A percentile compares a stretch with the other conserved stretches of the same genome.
Evolutionary conservation across 2,329 filamentous ascomycete species (phyloP).

Genomic region (Thelonectria blattea): DNA sequence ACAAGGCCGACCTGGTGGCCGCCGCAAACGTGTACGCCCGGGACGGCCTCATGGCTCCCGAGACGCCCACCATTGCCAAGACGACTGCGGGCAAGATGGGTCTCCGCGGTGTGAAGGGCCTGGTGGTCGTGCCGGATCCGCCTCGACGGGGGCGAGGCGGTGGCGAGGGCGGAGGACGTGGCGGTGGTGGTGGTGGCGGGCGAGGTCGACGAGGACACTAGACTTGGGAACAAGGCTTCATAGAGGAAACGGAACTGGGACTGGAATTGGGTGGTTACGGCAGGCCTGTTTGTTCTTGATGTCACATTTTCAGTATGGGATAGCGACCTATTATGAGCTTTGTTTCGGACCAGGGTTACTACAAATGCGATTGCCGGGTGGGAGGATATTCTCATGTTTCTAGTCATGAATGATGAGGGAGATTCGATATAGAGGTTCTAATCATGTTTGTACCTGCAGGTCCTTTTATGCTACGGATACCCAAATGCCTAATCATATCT

Average conservation of each 20-base stretch:
- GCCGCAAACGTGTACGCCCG: constrained; percentile 59
- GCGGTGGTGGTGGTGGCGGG: constrained; percentile 5
- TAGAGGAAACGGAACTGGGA: neutral
- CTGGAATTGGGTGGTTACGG: neutral
- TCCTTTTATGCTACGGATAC: neutral
- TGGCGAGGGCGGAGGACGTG: constrained; percentile 36
- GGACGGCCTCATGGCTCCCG: constrained; percentile 53
- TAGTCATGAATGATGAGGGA: neutral
- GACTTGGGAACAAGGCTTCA: neutral
- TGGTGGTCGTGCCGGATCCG: constrained; percentile 53
- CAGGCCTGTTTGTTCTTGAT: neutral
- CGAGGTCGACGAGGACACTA: constrained; percentile 1
- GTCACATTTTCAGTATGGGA: neutral
- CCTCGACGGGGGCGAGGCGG: constrained; percentile 39
- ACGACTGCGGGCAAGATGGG: constrained; percentile 63
- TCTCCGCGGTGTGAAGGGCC: constrained; percentile 56
- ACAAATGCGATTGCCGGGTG: neutral
- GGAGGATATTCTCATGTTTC: neutral
- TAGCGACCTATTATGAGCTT: neutral
- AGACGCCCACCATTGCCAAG: constrained; percentile 55
- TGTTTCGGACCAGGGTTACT: neutral
- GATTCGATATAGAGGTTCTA: neutral
- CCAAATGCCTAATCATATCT: too few species aligned
- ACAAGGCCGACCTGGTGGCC: constrained; percentile 52
- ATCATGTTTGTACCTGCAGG: neutral